These are phyloP conservation scores for Cladorrhinum sp. DNA, from an alignment of 2,329 filamentous ascomycete genomes.

Conservation along the genomic window DNA sequence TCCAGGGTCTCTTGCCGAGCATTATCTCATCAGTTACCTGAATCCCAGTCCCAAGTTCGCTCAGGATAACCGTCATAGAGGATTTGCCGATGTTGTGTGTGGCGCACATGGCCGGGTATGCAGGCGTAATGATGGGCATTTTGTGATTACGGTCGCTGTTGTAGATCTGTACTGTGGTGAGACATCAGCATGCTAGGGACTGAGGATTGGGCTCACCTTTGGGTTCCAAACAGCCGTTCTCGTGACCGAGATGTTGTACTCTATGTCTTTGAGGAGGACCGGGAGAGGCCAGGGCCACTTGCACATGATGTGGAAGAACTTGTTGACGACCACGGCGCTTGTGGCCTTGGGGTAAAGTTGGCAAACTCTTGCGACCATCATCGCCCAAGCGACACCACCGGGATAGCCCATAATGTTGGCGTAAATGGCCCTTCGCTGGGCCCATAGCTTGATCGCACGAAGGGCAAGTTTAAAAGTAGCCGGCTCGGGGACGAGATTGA, in stretches of 20 bases:
- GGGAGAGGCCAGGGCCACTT: slow-evolving; percentile 93
- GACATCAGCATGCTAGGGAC: slow-evolving; percentile 17
- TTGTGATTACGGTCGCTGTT: slow-evolving; percentile 78
- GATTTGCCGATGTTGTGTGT: slow-evolving; percentile 92
- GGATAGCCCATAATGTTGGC: slow-evolving; percentile 96
- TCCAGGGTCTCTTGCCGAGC: slow-evolving; percentile 73
- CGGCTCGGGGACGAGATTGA: slow-evolving; percentile 82
- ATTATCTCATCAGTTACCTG: slow-evolving; percentile 79
- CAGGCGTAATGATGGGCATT: slow-evolving; percentile 98
- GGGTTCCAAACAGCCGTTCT: slow-evolving; percentile 94
- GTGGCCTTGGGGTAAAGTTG: slow-evolving; percentile 94
- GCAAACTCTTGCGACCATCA: slow-evolving; percentile 93
- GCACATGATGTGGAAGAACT: slow-evolving; percentile 90
- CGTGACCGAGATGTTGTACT: slow-evolving; percentile 64
- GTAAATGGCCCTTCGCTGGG: slow-evolving; percentile 86
- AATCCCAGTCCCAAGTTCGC: slow-evolving; percentile 75
- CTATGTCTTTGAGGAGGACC: slow-evolving; percentile 84
- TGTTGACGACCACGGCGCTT: slow-evolving; percentile 81
- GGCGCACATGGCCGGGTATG: slow-evolving; percentile 96
- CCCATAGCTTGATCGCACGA: slow-evolving; percentile 94
- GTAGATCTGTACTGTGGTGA: slow-evolving; percentile 57
- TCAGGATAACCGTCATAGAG: slow-evolving; percentile 77
- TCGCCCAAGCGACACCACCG: slow-evolving; percentile 95
- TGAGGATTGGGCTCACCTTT: slow-evolving; percentile 52
- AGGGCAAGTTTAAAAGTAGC: slow-evolving; percentile 87